Percentiles rank a stretch among this genome's conserved stretches.
phyloP scores from a whole-genome alignment of 2,329 filamentous ascomycete species.

The Blastomyces emzantsi region DNA sequence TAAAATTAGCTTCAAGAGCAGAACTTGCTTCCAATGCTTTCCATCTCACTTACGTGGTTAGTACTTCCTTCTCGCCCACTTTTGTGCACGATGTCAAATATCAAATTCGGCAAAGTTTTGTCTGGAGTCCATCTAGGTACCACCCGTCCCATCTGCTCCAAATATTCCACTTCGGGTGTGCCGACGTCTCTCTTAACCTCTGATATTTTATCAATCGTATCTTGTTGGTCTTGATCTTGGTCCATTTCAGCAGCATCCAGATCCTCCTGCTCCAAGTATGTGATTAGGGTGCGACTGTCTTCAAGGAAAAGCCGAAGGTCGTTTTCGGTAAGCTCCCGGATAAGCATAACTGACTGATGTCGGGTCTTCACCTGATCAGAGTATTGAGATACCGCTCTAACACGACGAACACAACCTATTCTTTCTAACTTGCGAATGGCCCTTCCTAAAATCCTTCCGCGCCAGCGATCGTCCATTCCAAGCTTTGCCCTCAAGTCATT shows the following conservation, averaged over 20 bases:
- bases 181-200: constrained; percentile 6
- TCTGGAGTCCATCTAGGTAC: constrained; percentile 50
- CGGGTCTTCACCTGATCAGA: constrained; percentile 27
- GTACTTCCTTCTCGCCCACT: constrained; percentile 43
- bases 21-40: constrained; percentile 8
- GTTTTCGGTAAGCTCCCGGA: constrained; percentile 33
- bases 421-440: constrained; percentile 38
- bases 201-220: constrained; percentile 15
- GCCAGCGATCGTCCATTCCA: constrained; percentile 32
- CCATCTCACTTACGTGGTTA: constrained; percentile 31
- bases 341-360: constrained; percentile 37
- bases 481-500: constrained; percentile 45
- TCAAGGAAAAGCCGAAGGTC: constrained; percentile 36
- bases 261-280: constrained; percentile 24
- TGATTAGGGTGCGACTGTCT: constrained; percentile 23
- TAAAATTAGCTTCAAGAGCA: neutral
- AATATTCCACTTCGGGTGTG: constrained; percentile 17
- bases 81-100: constrained; percentile 42
- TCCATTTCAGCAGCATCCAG: constrained; percentile 24
- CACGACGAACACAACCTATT: constrained; percentile 38
- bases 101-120: constrained; percentile 42
- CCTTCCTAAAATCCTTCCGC: constrained; percentile 34
- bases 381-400: constrained; percentile 37
- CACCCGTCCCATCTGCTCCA: constrained; percentile 28
- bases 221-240: constrained; percentile 25